A percentile compares a stretch with the other conserved stretches of the same genome.
phyloP scores from a whole-genome alignment of 2,329 filamentous ascomycete species.

The Leptographium flavum region DNA sequence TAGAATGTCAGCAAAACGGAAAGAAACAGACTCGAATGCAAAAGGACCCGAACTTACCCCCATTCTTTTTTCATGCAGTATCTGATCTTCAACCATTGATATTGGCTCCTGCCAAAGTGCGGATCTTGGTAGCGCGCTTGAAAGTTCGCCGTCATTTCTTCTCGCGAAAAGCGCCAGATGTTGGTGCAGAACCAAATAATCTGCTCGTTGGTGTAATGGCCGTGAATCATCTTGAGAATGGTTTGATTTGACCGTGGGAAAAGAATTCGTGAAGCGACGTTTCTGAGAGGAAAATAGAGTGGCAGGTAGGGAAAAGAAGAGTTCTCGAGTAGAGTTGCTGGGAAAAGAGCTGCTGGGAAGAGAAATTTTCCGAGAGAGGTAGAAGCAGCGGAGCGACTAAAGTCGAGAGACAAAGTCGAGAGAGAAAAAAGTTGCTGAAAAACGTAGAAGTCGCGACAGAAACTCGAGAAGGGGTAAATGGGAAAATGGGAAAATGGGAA shows the following conservation, averaged over 20 bases:
- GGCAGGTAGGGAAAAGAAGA: too few relatives aligned
- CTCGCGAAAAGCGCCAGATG: conserved; percentile 9
- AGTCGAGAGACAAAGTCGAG: too few relatives aligned
- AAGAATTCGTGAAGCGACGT: too few relatives aligned
- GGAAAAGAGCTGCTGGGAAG: too few relatives aligned
- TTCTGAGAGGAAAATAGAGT: too few relatives aligned
- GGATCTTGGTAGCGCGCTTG: conserved; percentile 4
- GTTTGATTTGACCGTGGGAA: too few relatives aligned
- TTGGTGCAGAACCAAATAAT: conserved; percentile 12
- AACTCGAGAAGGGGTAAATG: too few relatives aligned
- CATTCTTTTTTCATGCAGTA: conserved; percentile 13
- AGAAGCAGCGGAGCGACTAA: too few relatives aligned
- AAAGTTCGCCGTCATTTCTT: conserved; percentile 5
- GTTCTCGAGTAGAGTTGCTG: too few relatives aligned
- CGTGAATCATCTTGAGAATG: conserved; percentile 8
- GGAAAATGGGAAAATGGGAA: background rate
- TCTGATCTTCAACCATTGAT: conserved; percentile 10
- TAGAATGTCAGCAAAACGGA: background rate
- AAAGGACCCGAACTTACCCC: conserved; percentile 10
- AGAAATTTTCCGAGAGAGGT: too few relatives aligned
- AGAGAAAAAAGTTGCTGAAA: too few relatives aligned
- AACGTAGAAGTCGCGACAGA: too few relatives aligned
- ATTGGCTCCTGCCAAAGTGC: conserved; percentile 11
- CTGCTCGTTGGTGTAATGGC: conserved; percentile 8
- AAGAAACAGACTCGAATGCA: background rate